A percentile compares a stretch with the other conserved stretches of the same genome.
These are phyloP conservation scores for Heterobasidion occidentale DNA, from an alignment of 1,284 basidiomycete genomes.

Conservation along the genomic window DNA sequence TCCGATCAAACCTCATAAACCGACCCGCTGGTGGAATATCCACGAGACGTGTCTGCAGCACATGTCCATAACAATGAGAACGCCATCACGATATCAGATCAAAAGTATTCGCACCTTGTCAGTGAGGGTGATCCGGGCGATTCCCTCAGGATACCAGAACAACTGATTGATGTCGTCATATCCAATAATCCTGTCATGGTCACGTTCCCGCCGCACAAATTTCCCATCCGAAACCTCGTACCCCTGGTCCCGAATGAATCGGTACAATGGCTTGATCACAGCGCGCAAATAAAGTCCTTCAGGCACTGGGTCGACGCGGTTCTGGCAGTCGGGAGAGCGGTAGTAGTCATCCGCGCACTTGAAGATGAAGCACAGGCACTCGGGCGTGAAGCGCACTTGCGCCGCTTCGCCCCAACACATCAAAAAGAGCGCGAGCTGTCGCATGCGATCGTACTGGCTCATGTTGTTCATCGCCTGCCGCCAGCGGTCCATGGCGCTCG, in stretches of 20 bases:
- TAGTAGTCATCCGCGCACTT: conserved; percentile 99
- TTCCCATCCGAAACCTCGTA: conserved; percentile 97
- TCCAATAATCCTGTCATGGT: conserved; percentile 94
- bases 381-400: conserved; percentile 96
- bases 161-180: conserved; percentile 99
- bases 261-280: conserved; percentile 94
- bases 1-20: conserved; percentile 91
- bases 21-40: conserved; percentile 85
- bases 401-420: conserved; percentile 99
- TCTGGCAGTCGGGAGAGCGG: conserved; percentile 97
- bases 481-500: conserved; percentile 89
- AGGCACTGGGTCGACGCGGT: conserved; percentile 86
- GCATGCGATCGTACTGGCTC: conserved; percentile 95
- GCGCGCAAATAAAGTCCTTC: conserved; percentile 91
- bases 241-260: conserved; percentile 95
- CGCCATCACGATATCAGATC: neutral
- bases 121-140: conserved; percentile 81
- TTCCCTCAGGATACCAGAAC: conserved; percentile 99
- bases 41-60: conserved; percentile 70
- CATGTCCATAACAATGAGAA: neutral
- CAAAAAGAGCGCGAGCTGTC: conserved; percentile 94
- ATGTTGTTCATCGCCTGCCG: conserved; percentile 98
- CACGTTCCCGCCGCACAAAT: conserved; percentile 88
- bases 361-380: conserved; percentile 99
- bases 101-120: conserved; percentile 61